phyloP scores from a whole-genome alignment of 2,329 filamentous ascomycete genomes.

The Lachnellula subtilissima region DNA sequence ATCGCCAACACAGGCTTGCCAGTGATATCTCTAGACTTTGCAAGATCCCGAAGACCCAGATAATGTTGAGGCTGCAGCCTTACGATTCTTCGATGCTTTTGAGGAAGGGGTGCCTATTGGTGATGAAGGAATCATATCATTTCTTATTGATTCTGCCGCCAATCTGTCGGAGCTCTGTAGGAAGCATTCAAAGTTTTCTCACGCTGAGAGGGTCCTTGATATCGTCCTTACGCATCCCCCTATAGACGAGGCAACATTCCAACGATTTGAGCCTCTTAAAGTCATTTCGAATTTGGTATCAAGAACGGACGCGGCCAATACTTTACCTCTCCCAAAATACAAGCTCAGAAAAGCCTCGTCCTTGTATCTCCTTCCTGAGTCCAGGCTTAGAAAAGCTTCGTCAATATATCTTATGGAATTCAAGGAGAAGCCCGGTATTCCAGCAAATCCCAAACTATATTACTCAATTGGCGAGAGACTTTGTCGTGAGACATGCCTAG shows the following conservation, averaged over 20 bases:
- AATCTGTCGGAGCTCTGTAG: constrained; percentile 16
- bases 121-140: constrained; percentile 5
- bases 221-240: constrained; percentile 14
- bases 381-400: constrained; percentile 18
- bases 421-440: constrained; percentile 12
- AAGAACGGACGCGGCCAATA: background rate
- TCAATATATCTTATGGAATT: constrained; percentile 26
- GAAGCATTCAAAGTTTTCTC: constrained; percentile 6
- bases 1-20: constrained; percentile 20
- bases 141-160: constrained; percentile 16
- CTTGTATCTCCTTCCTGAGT: constrained; percentile 16
- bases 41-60: constrained; percentile 4
- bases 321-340: background rate
- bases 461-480: constrained; percentile 18
- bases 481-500: constrained; percentile 17
- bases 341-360: constrained; percentile 19
- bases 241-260: constrained; percentile 19
- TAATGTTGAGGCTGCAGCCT: constrained; percentile 16
- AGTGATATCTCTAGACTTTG: constrained; percentile 20
- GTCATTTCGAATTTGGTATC: constrained; percentile 16
- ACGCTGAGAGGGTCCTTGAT: constrained; percentile 20
- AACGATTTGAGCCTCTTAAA: constrained; percentile 14
- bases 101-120: constrained; percentile 17
- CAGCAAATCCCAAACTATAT: constrained; percentile 1
- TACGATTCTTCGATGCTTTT: constrained; percentile 23